These are phyloP conservation scores for Hymenoscyphus fraxineus DNA, from an alignment of 2,329 filamentous ascomycete genomes.

Conservation along the genomic window DNA sequence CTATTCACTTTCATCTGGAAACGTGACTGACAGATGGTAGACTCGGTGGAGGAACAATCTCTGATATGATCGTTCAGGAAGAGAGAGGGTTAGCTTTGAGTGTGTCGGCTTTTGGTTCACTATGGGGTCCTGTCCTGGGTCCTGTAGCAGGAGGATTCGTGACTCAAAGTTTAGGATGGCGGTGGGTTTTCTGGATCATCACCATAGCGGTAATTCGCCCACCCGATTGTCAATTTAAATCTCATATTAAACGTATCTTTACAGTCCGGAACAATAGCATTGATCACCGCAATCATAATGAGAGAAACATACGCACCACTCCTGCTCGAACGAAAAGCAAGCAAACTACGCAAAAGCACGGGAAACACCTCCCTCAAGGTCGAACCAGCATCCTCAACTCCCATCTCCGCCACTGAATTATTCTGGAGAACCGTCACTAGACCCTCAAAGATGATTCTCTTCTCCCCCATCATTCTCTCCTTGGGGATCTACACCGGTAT, in stretches of 20 bases:
- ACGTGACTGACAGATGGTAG: background rate
- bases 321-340: conserved; percentile 41
- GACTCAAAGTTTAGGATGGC: conserved; percentile 44
- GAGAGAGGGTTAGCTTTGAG: conserved; percentile 23
- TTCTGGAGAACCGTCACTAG: conserved; percentile 21
- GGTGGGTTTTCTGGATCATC: conserved; percentile 50
- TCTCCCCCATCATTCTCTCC: conserved; percentile 35
- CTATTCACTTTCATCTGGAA: background rate
- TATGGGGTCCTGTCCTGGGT: conserved; percentile 36
- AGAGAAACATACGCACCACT: conserved; percentile 47
- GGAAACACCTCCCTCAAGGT: conserved; percentile 39
- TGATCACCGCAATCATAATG: conserved; percentile 8
- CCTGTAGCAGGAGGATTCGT: conserved; percentile 48
- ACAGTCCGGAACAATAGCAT: background rate
- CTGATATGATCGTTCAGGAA: conserved; percentile 21
- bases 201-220: conserved; percentile 33
- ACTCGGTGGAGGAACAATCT: conserved; percentile 24
- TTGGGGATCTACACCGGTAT: conserved; percentile 47
- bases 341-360: conserved; percentile 43
- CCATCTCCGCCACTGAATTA: background rate
- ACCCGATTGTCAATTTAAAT: background rate
- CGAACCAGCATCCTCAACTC: background rate
- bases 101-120: conserved; percentile 21
- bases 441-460: conserved; percentile 40
- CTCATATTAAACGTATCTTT: background rate